These are phyloP conservation scores for Sedum album DNA, from an alignment of 164 flowering plant species.

Conservation along the genomic window DNA sequence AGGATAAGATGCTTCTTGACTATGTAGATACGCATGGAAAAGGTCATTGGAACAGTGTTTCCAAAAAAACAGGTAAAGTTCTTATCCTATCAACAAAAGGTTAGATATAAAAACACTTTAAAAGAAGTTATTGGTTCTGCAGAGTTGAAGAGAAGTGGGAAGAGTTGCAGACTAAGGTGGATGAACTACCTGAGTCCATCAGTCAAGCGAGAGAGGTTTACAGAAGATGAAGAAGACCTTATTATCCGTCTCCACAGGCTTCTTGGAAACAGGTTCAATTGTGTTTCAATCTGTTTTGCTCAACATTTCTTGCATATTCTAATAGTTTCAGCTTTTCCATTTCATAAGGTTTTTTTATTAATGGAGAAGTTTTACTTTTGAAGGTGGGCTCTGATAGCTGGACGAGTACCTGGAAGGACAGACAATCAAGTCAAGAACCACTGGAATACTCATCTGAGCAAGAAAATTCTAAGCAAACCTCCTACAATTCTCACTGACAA, in stretches of 20 bases:
- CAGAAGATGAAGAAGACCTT: conserved; percentile 33
- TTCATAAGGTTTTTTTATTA: background rate
- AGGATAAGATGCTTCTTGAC: conserved; percentile 22
- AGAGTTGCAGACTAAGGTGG: conserved; percentile 39
- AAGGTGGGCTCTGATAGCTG: conserved; percentile 40
- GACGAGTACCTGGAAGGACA: conserved; percentile 34
- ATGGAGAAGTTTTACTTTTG: background rate
- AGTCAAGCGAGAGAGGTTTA: conserved; percentile 25
- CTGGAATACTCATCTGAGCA: conserved; percentile 35
- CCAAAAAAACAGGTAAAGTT: conserved; percentile 19
- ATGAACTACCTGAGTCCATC: conserved; percentile 29
- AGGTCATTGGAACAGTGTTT: conserved; percentile 23
- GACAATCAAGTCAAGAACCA: conserved; percentile 41
- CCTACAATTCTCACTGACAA: background rate
- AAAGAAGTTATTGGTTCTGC: background rate
- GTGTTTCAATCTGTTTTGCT: background rate
- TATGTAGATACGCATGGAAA: conserved; percentile 21
- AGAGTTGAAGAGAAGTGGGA: conserved; percentile 38
- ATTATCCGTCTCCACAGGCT: conserved; percentile 33
- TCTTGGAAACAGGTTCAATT: conserved; percentile 31
- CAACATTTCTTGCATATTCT: background rate
- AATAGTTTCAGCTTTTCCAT: background rate
- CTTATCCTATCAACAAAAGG: background rate
- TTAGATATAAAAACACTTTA: too few relatives aligned
- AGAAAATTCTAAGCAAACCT: conserved; percentile 7